Conservation (phyloP, 2,329 filamentous ascomycete species). For the Cladosporium sp. region DNA sequence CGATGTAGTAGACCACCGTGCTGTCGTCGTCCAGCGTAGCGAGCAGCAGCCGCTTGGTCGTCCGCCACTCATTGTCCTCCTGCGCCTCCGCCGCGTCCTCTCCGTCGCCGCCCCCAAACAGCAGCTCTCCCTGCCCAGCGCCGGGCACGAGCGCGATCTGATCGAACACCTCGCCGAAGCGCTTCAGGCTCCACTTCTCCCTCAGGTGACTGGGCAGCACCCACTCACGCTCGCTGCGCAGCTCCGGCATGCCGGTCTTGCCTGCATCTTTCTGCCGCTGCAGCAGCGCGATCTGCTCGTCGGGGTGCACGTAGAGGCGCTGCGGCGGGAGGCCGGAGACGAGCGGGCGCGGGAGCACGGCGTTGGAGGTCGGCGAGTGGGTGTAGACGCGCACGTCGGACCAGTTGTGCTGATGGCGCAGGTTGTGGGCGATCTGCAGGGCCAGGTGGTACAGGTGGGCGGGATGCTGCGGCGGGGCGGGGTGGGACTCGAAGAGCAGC, state of each 20-base stretch:
- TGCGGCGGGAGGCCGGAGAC: conserved; percentile 67
- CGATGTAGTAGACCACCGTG: conserved; percentile 76
- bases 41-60: conserved; percentile 62
- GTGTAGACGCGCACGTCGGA: conserved; percentile 50
- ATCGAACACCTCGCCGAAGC: conserved; percentile 66
- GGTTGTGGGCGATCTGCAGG: conserved; percentile 60
- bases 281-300: conserved; percentile 70
- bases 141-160: conserved; percentile 37
- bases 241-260: conserved; percentile 25
- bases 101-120: conserved; percentile 11
- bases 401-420: conserved; percentile 73
- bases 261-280: conserved; percentile 43
- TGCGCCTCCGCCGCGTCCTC: conserved; percentile 15
- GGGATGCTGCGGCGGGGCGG: conserved; percentile 11
- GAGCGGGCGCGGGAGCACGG: conserved; percentile 51
- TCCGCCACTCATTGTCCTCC: conserved; percentile 37
- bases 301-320: conserved; percentile 70
- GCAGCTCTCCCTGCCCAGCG: conserved; percentile 23
- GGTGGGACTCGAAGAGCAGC: conserved; percentile 10
- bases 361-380: conserved; percentile 21
- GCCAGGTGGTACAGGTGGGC: conserved; percentile 44
- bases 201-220: conserved; percentile 66
- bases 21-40: conserved; percentile 73
- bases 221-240: conserved; percentile 58
- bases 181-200: conserved; percentile 64